These are phyloP conservation scores for Pelargonium myrrhifolium DNA, from an alignment of 441 rosid species.

Conservation along the genomic window DNA sequence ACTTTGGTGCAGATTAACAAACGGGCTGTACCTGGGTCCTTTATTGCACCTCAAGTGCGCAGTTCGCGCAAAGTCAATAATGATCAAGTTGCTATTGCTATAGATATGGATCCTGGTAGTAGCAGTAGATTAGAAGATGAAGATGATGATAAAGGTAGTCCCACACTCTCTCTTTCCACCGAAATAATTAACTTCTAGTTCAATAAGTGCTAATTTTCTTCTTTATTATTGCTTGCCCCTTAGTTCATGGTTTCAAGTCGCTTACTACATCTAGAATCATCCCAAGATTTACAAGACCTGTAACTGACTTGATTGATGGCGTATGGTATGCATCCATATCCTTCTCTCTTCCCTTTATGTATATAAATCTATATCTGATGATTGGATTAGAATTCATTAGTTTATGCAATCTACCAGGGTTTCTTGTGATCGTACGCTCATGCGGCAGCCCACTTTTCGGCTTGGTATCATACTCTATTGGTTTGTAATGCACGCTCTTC, in stretches of 20 bases:
- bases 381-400: conserved; percentile 7
- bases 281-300: conserved; percentile 81
- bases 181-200: background rate
- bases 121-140: conserved; percentile 64
- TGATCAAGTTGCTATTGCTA: conserved; percentile 89
- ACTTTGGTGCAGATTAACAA: conserved; percentile 63
- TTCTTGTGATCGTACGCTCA: conserved; percentile 90
- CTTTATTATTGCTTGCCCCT: conserved; percentile 14
- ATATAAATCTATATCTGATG: conserved; percentile 11
- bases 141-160: conserved; percentile 92
- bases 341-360: conserved; percentile 2
- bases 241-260: conserved; percentile 96
- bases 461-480: conserved; percentile 83
- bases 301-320: conserved; percentile 82
- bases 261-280: conserved; percentile 74
- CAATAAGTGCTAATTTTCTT: conserved; percentile 5
- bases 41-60: conserved; percentile 74
- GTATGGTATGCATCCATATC: conserved; percentile 52
- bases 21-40: conserved; percentile 52
- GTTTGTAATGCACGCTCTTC: conserved; percentile 80
- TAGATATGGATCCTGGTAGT: conserved; percentile 52
- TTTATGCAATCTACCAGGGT: conserved; percentile 48
- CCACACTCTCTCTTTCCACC: background rate
- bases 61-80: conserved; percentile 83
- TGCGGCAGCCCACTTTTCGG: conserved; percentile 89